Evolutionary conservation across 169 alveolate genomes (phyloP).

Genomic region (Theileria parva): DNA sequence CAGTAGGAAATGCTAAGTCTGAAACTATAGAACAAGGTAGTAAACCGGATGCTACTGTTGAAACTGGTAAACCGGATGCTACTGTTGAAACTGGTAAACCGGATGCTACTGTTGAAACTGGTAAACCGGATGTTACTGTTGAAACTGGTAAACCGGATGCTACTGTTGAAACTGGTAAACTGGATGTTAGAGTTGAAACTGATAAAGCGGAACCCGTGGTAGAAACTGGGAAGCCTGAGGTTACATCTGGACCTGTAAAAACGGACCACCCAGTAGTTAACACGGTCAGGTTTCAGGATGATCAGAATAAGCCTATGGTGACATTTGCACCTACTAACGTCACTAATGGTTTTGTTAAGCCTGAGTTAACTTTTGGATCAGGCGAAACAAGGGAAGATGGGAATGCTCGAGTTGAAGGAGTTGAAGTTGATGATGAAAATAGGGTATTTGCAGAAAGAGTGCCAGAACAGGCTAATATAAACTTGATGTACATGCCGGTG

Average conservation of each 20-base stretch:
- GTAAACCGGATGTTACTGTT: too few species aligned
- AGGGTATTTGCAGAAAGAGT: neutral
- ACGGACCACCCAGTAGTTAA: neutral
- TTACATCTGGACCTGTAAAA: neutral
- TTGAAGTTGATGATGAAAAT: slow-evolving; percentile 20
- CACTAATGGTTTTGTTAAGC: too few species aligned
- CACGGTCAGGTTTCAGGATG: neutral
- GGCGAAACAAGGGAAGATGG: neutral
- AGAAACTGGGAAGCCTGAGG: neutral
- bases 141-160: too few species aligned
- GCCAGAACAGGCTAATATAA: slow-evolving; percentile 3
- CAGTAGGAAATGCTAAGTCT: neutral
- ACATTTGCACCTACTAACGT: neutral
- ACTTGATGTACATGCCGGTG: slow-evolving; percentile 37
- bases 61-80: too few species aligned
- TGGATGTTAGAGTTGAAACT: neutral
- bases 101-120: too few species aligned
- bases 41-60: too few species aligned
- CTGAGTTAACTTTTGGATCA: too few species aligned
- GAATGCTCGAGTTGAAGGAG: neutral
- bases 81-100: too few species aligned
- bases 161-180: too few species aligned
- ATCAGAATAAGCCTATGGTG: neutral
- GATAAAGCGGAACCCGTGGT: neutral
- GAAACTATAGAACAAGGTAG: neutral